Conservation (phyloP, 1,139 yeast genomes). For the Ogataea hybrid region DNA sequence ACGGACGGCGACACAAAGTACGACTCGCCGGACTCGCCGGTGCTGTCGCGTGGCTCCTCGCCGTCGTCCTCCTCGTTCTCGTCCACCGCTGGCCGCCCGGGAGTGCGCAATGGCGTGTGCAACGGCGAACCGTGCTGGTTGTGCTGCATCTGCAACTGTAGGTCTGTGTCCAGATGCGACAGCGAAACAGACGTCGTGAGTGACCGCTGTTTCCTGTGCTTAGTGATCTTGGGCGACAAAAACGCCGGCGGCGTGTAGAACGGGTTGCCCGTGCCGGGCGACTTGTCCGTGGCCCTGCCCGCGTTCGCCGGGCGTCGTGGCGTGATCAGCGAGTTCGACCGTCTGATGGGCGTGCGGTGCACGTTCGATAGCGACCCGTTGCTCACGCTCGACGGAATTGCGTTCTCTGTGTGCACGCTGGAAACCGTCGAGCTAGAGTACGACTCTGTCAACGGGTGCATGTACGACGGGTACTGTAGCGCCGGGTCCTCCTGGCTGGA, state of each 20-base stretch:
- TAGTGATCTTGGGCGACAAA: constrained; percentile 40
- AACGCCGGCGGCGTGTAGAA: constrained; percentile 45
- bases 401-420: constrained; percentile 23
- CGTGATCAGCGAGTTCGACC: constrained; percentile 22
- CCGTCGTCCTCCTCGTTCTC: constrained; percentile 13
- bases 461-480: constrained; percentile 23
- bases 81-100: constrained; percentile 18
- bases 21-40: constrained; percentile 6
- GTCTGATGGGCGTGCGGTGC: constrained; percentile 26
- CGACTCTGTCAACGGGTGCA: constrained; percentile 30
- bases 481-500: constrained; percentile 23
- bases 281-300: constrained; percentile 29
- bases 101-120: constrained; percentile 29
- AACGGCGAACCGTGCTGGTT: constrained; percentile 25
- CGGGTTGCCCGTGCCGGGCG: constrained; percentile 40
- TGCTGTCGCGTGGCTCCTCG: constrained; percentile 10
- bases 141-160: constrained; percentile 24
- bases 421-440: constrained; percentile 43
- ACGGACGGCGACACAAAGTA: constrained; percentile 27
- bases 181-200: constrained; percentile 29
- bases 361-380: constrained; percentile 33
- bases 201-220: constrained; percentile 30
- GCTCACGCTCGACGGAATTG: constrained; percentile 37
- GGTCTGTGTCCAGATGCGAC: constrained; percentile 31
- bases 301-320: constrained; percentile 20